These are phyloP conservation scores for Capsicum rhomboideum DNA, from an alignment of 257 asterid genomes.

Conservation along the genomic window DNA sequence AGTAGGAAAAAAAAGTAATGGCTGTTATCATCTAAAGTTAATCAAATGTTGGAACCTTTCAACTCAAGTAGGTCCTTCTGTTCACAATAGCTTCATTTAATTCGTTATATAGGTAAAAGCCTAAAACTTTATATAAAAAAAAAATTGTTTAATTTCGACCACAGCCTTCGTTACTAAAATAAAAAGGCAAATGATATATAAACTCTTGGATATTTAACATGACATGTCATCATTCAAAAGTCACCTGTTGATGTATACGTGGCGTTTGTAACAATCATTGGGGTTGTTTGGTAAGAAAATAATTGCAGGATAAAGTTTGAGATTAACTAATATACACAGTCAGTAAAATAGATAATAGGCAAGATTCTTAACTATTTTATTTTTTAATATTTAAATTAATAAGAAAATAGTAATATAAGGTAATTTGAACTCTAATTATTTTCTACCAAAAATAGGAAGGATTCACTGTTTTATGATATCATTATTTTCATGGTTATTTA, in stretches of 20 bases:
- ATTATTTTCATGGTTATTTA: no score
- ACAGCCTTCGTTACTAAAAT: no score
- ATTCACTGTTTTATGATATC: no score
- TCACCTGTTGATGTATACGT: neutral
- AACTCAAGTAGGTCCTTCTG: neutral
- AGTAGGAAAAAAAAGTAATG: neutral
- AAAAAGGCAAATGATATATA: neutral
- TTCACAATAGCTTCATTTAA: neutral
- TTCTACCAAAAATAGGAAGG: no score
- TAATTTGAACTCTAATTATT: no score
- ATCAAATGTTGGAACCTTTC: neutral
- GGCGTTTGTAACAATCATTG: neutral
- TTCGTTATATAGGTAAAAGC: neutral
- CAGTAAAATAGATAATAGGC: no score
- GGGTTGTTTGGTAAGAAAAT: no score
- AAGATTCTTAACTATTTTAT: no score
- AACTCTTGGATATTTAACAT: neutral
- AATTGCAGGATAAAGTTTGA: no score
- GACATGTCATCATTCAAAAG: neutral
- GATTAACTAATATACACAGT: no score
- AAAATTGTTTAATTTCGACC: neutral
- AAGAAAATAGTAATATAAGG: no score
- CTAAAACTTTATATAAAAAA: neutral
- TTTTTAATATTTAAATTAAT: no score
- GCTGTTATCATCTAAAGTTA: neutral